Conservation (phyloP, 331 rosid species). For the Rhamnella rubrinervis region DNA sequence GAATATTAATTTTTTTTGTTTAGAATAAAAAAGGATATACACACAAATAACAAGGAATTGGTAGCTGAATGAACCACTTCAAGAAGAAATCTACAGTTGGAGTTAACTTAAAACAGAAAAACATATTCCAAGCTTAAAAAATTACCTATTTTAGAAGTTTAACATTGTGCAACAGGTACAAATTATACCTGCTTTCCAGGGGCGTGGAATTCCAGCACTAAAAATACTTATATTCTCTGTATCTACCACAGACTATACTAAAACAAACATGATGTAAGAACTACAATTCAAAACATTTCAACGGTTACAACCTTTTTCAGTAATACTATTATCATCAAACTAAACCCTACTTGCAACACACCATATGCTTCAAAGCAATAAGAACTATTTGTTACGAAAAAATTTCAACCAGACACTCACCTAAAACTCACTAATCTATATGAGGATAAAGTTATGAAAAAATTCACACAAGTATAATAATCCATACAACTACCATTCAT, state of each 20-base stretch:
- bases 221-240: too few species aligned
- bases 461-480: not conserved
- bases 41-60: not conserved
- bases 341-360: not conserved
- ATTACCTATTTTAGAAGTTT: slow-evolving; percentile 2
- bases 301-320: slow-evolving; percentile 3
- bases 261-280: slow-evolving; percentile 15
- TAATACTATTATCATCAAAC: not conserved
- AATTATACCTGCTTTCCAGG: too few species aligned
- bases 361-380: not conserved
- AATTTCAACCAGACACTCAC: too few species aligned
- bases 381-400: not conserved
- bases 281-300: slow-evolving; percentile 3
- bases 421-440: too few species aligned
- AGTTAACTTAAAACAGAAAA: not conserved
- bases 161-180: not conserved
- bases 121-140: not conserved
- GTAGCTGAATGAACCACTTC: slow-evolving; percentile 7
- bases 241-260: not conserved
- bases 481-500: not conserved
- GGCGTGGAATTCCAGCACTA: too few species aligned
- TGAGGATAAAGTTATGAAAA: too few species aligned
- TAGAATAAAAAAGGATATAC: not conserved
- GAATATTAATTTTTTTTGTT: not conserved
- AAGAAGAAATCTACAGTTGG: not conserved